phyloP scores from a whole-genome alignment of 192 early-diverging fungal genomes.

The Linnemannia exigua region DNA sequence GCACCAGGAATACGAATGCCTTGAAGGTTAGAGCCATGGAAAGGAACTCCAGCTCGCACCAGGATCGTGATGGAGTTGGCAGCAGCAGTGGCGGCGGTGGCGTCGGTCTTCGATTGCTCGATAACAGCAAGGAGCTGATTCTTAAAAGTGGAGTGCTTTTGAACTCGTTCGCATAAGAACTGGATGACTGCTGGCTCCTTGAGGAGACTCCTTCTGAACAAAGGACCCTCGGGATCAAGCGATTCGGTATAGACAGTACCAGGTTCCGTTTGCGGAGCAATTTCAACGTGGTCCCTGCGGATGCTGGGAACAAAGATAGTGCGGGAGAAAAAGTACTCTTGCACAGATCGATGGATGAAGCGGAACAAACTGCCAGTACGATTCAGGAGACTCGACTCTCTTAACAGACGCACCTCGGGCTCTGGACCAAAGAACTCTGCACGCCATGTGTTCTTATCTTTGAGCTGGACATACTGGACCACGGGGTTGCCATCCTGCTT shows the following conservation, averaged over 20 bases:
- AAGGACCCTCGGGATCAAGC: not conserved
- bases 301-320: not conserved
- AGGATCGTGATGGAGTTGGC: slow-evolving; percentile 7
- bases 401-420: not conserved
- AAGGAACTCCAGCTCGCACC: not conserved
- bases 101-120: not conserved
- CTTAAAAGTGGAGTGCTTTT: not conserved
- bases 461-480: not conserved
- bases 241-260: not conserved
- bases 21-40: not conserved
- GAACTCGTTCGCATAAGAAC: no score
- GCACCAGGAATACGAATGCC: slow-evolving; percentile 5
- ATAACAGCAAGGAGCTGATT: not conserved
- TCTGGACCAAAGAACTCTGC: not conserved
- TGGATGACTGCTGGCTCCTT: no score
- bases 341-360: not conserved
- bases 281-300: not conserved
- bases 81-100: not conserved
- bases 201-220: not conserved
- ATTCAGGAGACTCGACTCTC: not conserved
- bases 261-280: not conserved
- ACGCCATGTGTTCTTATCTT: not conserved
- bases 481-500: not conserved
- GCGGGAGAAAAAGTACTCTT: not conserved
- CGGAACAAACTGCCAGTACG: not conserved